Conservation (phyloP, 2,329 filamentous ascomycete species). For the Hymenoscyphus fructigenus region DNA sequence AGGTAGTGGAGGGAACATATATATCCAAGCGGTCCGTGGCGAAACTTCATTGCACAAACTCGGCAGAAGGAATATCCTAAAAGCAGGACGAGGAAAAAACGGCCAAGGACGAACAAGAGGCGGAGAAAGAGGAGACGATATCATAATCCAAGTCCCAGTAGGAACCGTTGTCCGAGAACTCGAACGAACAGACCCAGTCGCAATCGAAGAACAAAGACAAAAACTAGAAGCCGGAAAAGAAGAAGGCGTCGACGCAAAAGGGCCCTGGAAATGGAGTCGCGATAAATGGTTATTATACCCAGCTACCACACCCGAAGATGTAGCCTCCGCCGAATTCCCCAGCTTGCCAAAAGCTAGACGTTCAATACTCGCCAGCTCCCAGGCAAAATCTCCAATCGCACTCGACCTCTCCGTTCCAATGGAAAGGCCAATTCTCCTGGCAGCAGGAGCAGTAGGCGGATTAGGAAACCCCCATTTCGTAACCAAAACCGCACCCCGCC, state of each 20-base stretch:
- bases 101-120: slow-evolving; percentile 72
- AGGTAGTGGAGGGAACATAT: slow-evolving; percentile 86
- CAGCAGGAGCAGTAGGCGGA: slow-evolving; percentile 84
- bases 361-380: slow-evolving; percentile 52
- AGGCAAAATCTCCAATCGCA: slow-evolving; percentile 71
- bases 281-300: slow-evolving; percentile 88
- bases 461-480: slow-evolving; percentile 93
- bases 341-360: slow-evolving; percentile 53
- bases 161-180: slow-evolving; percentile 89
- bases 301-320: slow-evolving; percentile 71
- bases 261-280: slow-evolving; percentile 45
- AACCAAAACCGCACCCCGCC: slow-evolving; percentile 69
- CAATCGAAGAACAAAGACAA: slow-evolving; percentile 58
- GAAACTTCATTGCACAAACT: slow-evolving; percentile 94
- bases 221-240: slow-evolving; percentile 41
- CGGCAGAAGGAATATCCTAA: slow-evolving; percentile 70
- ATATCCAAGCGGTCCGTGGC: slow-evolving; percentile 88
- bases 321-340: slow-evolving; percentile 58
- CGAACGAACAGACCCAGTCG: slow-evolving; percentile 72
- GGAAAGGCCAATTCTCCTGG: slow-evolving; percentile 78
- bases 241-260: slow-evolving; percentile 30
- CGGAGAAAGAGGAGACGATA: slow-evolving; percentile 80
- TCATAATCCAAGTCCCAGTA: slow-evolving; percentile 86
- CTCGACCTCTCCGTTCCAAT: slow-evolving; percentile 76
- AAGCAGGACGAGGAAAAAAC: slow-evolving; percentile 73